A percentile compares a stretch with the other conserved stretches of the same genome.
phyloP scores from a whole-genome alignment of 75 land plant genomes.

The Pinus tabuliformis region DNA sequence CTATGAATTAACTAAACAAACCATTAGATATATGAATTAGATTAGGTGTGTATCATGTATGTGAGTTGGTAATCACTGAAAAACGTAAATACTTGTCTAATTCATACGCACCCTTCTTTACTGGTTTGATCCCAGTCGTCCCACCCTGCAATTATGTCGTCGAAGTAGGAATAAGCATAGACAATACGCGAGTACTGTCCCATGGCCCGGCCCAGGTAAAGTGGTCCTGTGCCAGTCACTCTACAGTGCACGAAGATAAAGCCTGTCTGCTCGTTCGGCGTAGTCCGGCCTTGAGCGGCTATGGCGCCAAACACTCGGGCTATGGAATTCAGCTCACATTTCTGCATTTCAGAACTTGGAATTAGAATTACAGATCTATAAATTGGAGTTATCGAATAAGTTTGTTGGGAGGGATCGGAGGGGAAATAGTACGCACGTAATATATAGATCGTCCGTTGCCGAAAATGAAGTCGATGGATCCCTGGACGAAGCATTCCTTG shows the following conservation, averaged over 20 bases:
- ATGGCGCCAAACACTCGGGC: slow-evolving; percentile 13
- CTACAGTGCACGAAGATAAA: slow-evolving; percentile 18
- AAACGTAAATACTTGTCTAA: background rate
- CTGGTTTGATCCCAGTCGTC: slow-evolving; percentile 20
- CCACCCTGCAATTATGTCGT: slow-evolving; percentile 25
- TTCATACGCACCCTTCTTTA: slow-evolving; percentile 5
- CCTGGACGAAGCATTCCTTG: slow-evolving; percentile 36
- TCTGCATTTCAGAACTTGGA: background rate
- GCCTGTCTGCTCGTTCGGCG: slow-evolving; percentile 16
- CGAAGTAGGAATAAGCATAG: slow-evolving; percentile 11
- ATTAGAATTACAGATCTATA: background rate
- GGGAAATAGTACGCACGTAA: slow-evolving; percentile 3
- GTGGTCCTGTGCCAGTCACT: slow-evolving; percentile 9
- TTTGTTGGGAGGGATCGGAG: background rate
- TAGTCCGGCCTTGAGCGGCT: slow-evolving; percentile 17
- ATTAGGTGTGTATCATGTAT: too few species aligned
- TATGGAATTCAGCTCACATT: slow-evolving; percentile 18
- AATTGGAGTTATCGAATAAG: background rate
- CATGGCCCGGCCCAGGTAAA: slow-evolving; percentile 29
- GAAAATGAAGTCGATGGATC: slow-evolving; percentile 42
- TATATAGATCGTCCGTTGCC: slow-evolving; percentile 33
- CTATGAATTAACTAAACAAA: too few species aligned
- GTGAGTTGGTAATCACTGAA: too few species aligned
- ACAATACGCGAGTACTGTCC: slow-evolving; percentile 20
- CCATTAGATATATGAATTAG: too few species aligned